phyloP scores from a whole-genome alignment of 441 rosid species.

The Biscutella laevigata region DNA sequence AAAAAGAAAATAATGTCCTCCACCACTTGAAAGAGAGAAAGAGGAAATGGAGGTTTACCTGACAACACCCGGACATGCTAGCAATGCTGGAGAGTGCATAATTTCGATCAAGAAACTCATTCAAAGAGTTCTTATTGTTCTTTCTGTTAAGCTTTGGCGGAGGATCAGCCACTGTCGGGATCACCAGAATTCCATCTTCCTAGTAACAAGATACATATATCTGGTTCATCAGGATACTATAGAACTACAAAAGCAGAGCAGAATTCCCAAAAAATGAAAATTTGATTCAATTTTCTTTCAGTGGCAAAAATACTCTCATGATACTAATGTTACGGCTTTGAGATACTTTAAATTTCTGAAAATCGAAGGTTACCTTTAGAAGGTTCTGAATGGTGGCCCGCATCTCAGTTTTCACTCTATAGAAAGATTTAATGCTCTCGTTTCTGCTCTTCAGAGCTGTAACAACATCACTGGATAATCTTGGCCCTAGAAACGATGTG shows the following conservation, averaged over 20 bases:
- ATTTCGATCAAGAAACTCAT: constrained; percentile 54
- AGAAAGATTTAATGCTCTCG: constrained; percentile 48
- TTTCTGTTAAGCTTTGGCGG: constrained; percentile 56
- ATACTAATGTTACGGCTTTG: background rate
- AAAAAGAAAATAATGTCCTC: background rate
- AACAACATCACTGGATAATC: constrained; percentile 43
- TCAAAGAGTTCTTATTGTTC: constrained; percentile 34
- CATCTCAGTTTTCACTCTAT: constrained; percentile 74
- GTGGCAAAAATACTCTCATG: background rate
- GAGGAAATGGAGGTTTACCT: constrained; percentile 35
- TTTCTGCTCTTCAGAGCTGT: constrained; percentile 45
- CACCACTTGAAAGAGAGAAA: background rate
- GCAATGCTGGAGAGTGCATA: constrained; percentile 59
- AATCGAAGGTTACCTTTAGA: constrained; percentile 45
- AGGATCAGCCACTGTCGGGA: constrained; percentile 74
- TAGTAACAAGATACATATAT: constrained; percentile 18
- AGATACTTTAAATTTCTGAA: background rate
- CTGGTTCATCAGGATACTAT: constrained; percentile 1
- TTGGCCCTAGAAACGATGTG: constrained; percentile 64
- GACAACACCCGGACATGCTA: constrained; percentile 95
- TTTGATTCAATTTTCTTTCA: background rate
- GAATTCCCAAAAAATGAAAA: background rate
- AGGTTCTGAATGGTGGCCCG: constrained; percentile 63
- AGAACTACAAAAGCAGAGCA: background rate
- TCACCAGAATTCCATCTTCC: constrained; percentile 73